Evolutionary conservation across 2,329 filamentous ascomycete species (phyloP).

Genomic region (Fusarium xylarioides): DNA sequence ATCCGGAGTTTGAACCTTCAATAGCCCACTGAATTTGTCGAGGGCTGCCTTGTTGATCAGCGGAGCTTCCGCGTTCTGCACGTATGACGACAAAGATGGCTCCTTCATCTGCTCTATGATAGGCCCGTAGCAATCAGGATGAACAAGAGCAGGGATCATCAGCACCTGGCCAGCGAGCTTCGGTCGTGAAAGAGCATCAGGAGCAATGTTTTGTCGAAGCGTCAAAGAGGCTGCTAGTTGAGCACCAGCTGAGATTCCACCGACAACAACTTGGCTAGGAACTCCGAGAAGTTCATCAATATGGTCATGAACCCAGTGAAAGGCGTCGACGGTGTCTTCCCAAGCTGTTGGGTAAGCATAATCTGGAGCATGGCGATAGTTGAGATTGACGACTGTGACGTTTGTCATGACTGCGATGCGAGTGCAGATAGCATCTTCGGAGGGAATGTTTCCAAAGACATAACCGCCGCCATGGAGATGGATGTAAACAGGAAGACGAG

Average conservation of each 20-base stretch:
- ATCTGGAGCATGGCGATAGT: conserved; percentile 68
- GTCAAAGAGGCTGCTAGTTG: conserved; percentile 54
- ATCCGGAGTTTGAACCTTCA: conserved; percentile 35
- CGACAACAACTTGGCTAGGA: conserved; percentile 50
- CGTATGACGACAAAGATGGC: conserved; percentile 54
- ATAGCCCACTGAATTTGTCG: conserved; percentile 36
- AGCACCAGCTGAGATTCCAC: conserved; percentile 60
- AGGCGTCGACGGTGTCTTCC: conserved; percentile 63
- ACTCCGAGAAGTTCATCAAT: conserved; percentile 14
- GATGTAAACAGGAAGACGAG: conserved; percentile 58
- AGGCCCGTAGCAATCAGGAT: conserved; percentile 33
- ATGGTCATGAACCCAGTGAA: conserved; percentile 60
- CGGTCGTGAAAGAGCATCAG: conserved; percentile 19
- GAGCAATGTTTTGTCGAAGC: conserved; percentile 49
- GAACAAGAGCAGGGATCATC: conserved; percentile 57
- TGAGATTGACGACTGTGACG: conserved; percentile 62
- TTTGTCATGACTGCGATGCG: conserved; percentile 54
- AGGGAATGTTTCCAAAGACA: conserved; percentile 61
- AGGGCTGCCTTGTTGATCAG: conserved; percentile 37
- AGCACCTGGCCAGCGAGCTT: conserved; percentile 60
- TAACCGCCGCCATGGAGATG: conserved; percentile 67
- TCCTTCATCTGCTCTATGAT: conserved; percentile 50
- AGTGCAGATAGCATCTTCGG: conserved; percentile 63
- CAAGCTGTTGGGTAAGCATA: conserved; percentile 60
- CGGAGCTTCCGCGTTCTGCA: conserved; percentile 58